Base-by-base conservation (phyloP, 768 basidiomycete species). In the Hypholoma sublateritium region DNA sequence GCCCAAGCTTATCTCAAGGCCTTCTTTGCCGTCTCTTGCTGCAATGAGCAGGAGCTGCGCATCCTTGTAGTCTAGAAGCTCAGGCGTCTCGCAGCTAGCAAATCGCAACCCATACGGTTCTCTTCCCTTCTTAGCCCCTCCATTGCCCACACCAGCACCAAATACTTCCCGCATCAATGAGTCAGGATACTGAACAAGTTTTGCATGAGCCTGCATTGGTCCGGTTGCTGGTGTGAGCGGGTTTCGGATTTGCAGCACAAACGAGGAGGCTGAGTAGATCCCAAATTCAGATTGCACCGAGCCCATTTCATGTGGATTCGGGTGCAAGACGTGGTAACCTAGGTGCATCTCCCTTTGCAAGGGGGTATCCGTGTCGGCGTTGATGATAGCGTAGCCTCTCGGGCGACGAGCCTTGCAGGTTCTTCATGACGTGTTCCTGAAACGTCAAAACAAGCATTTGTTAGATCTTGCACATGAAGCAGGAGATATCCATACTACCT, bases 191-290 rank as follows among this genome's bases (percentile, higher is more conserved):
- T 76, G 67, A 3, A 77, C 76, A 4, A 74, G 69, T 53, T 74
- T 76, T 0, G 66, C 57, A 28, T 64, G 69, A 1, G 60, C 59
- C 43, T 72, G 73, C 0, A 72, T 9, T 32, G 28, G 71, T 0
- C 66, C 75, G 3, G 72, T 72, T 2, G 70, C 68, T 0, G 80
- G 75, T 11, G 80, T 80, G 0, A 79, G 70, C 0, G 84, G 84
- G 58, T 86, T 86, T 71, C 85, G 87, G 47, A 86, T 80, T 59
- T 87, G 84, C 5, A 87, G 37, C 14, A 83, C 71, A 59, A 86
- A 87, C 0, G 80, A 80, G 0, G 80, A 81, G 0, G 80, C 78
- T 0, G 70, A 69, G 49, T 76, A 68, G 54, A 88, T 82, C 3
- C 83, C 83, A 5, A 89, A 71, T 5, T 73, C 79, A 17, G 72